A percentile compares a stretch with the other conserved stretches of the same genome.
Conservation (phyloP, 257 asterid species). For the Solanum sitiens region DNA sequence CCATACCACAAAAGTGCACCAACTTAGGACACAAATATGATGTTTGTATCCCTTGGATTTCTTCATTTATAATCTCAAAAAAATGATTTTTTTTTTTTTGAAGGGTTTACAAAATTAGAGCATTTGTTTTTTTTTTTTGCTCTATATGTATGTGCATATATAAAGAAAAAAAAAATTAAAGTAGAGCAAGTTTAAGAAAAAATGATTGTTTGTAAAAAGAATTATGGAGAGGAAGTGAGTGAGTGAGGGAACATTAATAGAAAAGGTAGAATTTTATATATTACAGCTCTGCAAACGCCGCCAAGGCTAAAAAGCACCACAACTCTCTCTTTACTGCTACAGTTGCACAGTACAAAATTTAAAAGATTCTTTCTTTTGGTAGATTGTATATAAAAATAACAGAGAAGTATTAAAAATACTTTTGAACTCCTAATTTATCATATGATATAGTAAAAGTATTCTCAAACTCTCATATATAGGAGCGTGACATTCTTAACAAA, state of each 20-base stretch:
- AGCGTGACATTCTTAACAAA: too few relatives aligned
- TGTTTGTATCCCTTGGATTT: neutral
- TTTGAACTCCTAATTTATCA: fast-evolving
- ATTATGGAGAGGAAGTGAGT: neutral
- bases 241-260: neutral
- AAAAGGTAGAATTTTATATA: neutral
- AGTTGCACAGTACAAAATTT: neutral
- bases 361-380: too few relatives aligned
- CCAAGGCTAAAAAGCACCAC: neutral
- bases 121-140: neutral
- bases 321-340: neutral
- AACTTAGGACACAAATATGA: neutral
- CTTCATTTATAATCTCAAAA: neutral
- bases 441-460: too few relatives aligned
- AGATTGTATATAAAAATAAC: neutral
- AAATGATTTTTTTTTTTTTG: neutral
- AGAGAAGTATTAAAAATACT: too few relatives aligned
- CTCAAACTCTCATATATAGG: neutral
- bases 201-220: neutral
- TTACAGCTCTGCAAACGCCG: conserved; percentile 10
- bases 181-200: neutral
- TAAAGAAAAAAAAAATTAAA: neutral
- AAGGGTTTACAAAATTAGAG: neutral
- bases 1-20: neutral
- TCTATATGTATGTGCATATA: neutral